Evolutionary conservation across 1,284 basidiomycete species (phyloP), one percentile per base, ranked within the genome.

Genomic region (Ganoderma lingzhi): DNA sequence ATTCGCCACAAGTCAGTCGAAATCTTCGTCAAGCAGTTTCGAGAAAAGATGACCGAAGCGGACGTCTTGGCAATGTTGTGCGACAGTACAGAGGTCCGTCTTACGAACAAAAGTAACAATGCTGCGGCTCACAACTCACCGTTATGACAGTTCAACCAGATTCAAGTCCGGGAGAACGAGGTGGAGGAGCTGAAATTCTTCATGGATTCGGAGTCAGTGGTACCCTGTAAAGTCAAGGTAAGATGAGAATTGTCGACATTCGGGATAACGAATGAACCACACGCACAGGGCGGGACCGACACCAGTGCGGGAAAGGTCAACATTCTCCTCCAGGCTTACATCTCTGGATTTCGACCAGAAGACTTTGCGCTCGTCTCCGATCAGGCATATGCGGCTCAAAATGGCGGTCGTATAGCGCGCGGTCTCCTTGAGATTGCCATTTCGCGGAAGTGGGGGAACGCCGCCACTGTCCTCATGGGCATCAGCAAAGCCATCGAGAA

Each of bases 291-390:
- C n/a, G 37, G n/a, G 35, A 63, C 62, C 30, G 45, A 53, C 35
- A 53, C 62, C 14, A 63, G 48, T 39, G 62, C 48, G 37, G 62
- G 48, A 23, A 63, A 99, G 84, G 96, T 98, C 81, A 99, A 98
- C 80, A 95, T 99, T 69, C 86, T 99, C 42, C 85, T 99, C 35
- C 98, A 99, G 82, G 93, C 91, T 3, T 94, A 91, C 80, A 96
- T 99, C 71, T 98, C 96, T 32, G 84, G 88, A 64, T 86, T 90
- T 30, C 86, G 85, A 58, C 85, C 99, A 32, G 94, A 98, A 70
- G 98, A 99, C 82, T 99, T 99, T 79, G 98, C 98, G 10, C 85
- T 99, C 64, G 93, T 99, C 2, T 99, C 97, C 0, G 98, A 99
- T 79, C 93, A 92, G 75, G 96, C 93, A 4, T 99, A 98, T 77